Evolutionary conservation across 2,329 filamentous ascomycete species (phyloP).

Genomic region (Diplodia seriata): DNA sequence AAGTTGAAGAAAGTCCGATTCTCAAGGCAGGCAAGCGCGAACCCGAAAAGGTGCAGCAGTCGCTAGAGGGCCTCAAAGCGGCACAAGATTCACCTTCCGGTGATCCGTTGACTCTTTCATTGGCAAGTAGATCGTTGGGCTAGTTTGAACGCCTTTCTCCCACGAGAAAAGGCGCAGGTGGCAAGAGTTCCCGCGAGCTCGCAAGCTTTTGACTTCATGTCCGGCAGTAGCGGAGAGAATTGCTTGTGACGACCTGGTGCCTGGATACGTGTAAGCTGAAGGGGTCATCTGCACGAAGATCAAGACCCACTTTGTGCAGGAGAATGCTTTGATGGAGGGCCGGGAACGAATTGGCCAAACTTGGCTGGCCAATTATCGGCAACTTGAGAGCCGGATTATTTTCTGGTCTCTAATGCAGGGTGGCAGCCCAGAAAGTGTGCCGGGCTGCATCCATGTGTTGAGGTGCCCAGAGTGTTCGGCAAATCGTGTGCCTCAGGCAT

Average conservation of each 20-base stretch:
- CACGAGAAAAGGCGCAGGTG: background rate
- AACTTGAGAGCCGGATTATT: conserved; percentile 9
- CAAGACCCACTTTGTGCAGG: background rate
- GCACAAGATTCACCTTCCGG: conserved; percentile 8
- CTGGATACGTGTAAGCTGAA: conserved; percentile 14
- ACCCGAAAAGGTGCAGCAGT: background rate
- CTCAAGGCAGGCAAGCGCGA: background rate
- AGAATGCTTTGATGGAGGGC: background rate
- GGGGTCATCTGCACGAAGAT: conserved; percentile 19
- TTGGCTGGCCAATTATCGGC: background rate
- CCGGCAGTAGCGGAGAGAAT: conserved; percentile 14
- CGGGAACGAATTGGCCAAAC: background rate
- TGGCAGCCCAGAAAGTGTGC: background rate
- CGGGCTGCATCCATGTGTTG: background rate
- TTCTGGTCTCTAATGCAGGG: background rate
- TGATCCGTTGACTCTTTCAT: background rate
- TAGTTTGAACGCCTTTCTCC: background rate
- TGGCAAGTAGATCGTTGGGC: background rate
- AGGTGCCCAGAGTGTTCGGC: background rate
- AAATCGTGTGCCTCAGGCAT: background rate
- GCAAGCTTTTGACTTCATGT: background rate
- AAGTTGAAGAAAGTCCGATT: background rate
- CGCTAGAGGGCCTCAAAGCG: background rate
- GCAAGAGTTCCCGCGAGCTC: background rate
- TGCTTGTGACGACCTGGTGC: conserved; percentile 8